Base-by-base conservation (phyloP, 192 early-diverging fungal genomes). In the Chytriomyces sp. region DNA sequence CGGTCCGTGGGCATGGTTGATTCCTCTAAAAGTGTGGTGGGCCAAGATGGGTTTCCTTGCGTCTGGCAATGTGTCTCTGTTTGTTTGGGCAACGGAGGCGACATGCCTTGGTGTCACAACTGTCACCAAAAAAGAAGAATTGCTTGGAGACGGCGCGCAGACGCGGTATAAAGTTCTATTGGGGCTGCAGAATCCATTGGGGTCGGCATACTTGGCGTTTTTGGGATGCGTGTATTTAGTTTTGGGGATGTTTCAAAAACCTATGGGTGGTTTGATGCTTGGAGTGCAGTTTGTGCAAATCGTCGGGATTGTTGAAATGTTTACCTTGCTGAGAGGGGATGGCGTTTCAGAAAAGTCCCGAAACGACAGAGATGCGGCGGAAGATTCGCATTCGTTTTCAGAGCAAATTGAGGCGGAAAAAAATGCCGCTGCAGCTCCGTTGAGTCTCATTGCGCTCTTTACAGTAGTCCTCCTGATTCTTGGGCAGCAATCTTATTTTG, bases 231-330 rank as follows among this genome's bases (percentile, higher is more conserved):
- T 89, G 61, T 93, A 91, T 79, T 75, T 90, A 72, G 80, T 91
- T 44, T 80, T 94, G 73, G 81, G 80, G 45, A 77, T 93, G 74
- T 86, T 91, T 24, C 93, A 94, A 78, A 93, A 94, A 76, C 94
- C 94, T 8, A 89, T 93, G 86, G 94, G 94, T 13, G 92, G 89
- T 10, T 79, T 86, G 16, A 81, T 84, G 77, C 53, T 88, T 28
- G 65, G 72, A n/a, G 48, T 81, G 10, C 69, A 61, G 35, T 79
- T 83, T 50, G 47, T 86, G 50, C 82, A 84, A 50, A 60, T 84
- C 11, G 11, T 86, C 1, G 76, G 72, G 67, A 65, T 83, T 18
- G 45, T 83, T 13, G 82, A 82, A 64, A 76, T 83, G 64, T 10
- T 78, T 48, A 63, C 81, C 26, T 10, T 82, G 43, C 77, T 82